phyloP scores from a whole-genome alignment of 345 rosid genomes.

The Acer negundo region DNA sequence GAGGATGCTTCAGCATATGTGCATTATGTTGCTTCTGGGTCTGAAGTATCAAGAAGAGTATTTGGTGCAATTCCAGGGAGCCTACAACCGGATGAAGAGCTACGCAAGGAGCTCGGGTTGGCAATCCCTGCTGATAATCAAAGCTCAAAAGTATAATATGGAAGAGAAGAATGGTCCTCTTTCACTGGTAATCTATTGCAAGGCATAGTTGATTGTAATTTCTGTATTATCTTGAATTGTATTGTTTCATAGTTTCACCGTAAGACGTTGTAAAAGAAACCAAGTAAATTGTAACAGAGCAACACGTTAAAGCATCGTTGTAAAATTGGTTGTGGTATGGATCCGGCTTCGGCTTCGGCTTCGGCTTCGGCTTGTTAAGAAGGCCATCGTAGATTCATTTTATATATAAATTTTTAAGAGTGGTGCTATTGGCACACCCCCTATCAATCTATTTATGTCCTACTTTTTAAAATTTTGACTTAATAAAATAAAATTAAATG shows the following conservation, averaged over 20 bases:
- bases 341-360: no score
- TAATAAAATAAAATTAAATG: no score
- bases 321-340: no score
- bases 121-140: slow-evolving; percentile 23
- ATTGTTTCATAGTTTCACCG: background rate
- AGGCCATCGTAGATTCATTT: no score
- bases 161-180: background rate
- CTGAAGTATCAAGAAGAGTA: slow-evolving; percentile 66
- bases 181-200: background rate
- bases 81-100: slow-evolving; percentile 82
- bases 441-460: no score
- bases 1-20: slow-evolving; percentile 78
- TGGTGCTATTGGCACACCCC: no score
- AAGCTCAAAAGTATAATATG: slow-evolving; percentile 9
- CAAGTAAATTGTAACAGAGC: background rate
- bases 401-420: no score
- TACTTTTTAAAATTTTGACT: no score
- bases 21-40: slow-evolving; percentile 70
- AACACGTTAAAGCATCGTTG: background rate
- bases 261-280: background rate
- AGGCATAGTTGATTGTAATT: background rate
- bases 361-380: no score
- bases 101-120: slow-evolving; percentile 75
- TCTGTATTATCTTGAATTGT: background rate
- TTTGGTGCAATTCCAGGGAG: slow-evolving; percentile 89